Evolutionary conservation across 2,329 filamentous ascomycete genomes (phyloP).

Genomic region (Aspergillus pseudoterreus): DNA sequence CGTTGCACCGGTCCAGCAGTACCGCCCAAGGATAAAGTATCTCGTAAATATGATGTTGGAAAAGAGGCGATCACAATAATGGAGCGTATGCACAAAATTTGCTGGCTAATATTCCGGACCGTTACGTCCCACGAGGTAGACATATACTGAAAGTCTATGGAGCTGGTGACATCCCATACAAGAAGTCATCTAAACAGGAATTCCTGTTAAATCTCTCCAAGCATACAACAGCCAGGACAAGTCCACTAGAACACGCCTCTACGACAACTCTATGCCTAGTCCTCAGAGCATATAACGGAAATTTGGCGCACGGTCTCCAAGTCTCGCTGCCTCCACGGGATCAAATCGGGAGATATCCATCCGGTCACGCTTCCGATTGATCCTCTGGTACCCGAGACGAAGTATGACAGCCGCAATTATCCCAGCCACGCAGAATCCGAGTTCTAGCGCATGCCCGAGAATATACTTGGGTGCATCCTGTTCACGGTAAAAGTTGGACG

Average conservation of each 20-base stretch:
- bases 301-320: slow-evolving; percentile 60
- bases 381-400: slow-evolving; percentile 50
- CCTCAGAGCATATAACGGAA: slow-evolving; percentile 58
- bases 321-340: slow-evolving; percentile 51
- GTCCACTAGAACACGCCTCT: too few species aligned
- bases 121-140: too few species aligned
- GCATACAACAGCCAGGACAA: not conserved
- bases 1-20: too few species aligned
- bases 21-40: too few species aligned
- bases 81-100: too few species aligned
- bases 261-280: not conserved
- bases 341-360: slow-evolving; percentile 40
- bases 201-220: not conserved
- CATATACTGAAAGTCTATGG: too few species aligned
- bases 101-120: too few species aligned
- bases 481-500: slow-evolving; percentile 66
- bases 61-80: too few species aligned
- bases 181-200: not conserved
- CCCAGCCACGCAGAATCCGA: slow-evolving; percentile 48
- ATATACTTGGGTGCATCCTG: slow-evolving; percentile 49
- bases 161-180: too few species aligned
- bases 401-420: slow-evolving; percentile 44
- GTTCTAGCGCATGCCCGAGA: slow-evolving; percentile 50
- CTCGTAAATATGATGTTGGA: too few species aligned
- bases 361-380: slow-evolving; percentile 58